These are phyloP conservation scores for Rhipidocladum racemiflorum DNA, from an alignment of 176 grass and related monocot species.

Conservation along the genomic window DNA sequence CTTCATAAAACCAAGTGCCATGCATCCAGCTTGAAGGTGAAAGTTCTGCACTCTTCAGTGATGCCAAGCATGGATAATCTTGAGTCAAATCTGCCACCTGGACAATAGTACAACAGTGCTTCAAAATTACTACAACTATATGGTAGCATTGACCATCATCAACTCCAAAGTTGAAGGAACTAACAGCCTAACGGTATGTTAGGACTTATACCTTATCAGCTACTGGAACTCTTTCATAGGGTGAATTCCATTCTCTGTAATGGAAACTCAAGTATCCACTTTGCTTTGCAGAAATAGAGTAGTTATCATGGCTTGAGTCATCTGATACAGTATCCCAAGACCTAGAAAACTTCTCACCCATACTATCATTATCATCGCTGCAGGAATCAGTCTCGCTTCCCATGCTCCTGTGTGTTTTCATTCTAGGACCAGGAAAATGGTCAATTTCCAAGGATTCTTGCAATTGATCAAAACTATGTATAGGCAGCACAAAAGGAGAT, in stretches of 20 bases:
- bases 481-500: neutral
- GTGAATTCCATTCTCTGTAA: slow-evolving; percentile 54
- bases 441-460: neutral
- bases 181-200: neutral
- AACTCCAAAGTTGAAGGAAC: neutral
- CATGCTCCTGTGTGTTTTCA: neutral
- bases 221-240: slow-evolving; percentile 54
- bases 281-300: neutral
- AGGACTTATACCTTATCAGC: slow-evolving; percentile 45
- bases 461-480: neutral
- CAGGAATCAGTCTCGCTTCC: slow-evolving; percentile 60
- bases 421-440: neutral
- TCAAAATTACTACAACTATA: neutral
- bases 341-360: slow-evolving; percentile 39
- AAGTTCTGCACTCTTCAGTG: slow-evolving; percentile 56
- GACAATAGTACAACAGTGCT: neutral
- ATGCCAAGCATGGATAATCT: slow-evolving; percentile 44
- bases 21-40: slow-evolving; percentile 81
- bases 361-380: slow-evolving; percentile 70
- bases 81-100: slow-evolving; percentile 53
- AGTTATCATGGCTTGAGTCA: slow-evolving; percentile 17
- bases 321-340: slow-evolving; percentile 63
- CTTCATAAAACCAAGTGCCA: slow-evolving; percentile 52
- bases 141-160: neutral
- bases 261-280: slow-evolving; percentile 41